These are phyloP conservation scores for Penicillium nucicola DNA, from an alignment of 495 filamentous ascomycete species.

Conservation along the genomic window DNA sequence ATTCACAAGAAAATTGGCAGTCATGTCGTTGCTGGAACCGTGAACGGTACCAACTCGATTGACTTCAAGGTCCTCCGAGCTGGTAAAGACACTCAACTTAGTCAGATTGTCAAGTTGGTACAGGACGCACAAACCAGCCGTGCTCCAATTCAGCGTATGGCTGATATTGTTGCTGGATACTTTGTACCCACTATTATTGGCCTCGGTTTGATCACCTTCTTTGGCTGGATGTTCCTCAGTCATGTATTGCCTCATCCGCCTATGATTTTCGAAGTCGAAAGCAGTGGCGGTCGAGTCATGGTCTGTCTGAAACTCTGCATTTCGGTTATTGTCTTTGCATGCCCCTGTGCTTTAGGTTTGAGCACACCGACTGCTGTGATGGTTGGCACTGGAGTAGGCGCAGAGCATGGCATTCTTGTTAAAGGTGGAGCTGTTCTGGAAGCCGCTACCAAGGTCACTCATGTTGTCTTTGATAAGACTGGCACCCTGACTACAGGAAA, in stretches of 20 bases:
- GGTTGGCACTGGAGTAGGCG: conserved; percentile 95
- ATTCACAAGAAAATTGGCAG: conserved; percentile 82
- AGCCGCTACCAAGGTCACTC: conserved; percentile 84
- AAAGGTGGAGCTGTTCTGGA: conserved; percentile 95
- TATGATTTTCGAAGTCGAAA: conserved; percentile 78
- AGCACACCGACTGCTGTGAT: conserved; percentile 96
- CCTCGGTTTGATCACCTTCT: conserved; percentile 81
- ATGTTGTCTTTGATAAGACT: conserved; percentile 99
- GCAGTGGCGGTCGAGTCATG: conserved; percentile 86
- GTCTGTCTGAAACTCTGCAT: conserved; percentile 98
- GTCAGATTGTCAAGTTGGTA: conserved; percentile 95
- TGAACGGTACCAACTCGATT: conserved; percentile 86
- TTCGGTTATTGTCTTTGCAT: conserved; percentile 97
- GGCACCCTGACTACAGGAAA: conserved; percentile 92
- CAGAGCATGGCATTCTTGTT: conserved; percentile 94
- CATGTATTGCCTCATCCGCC: conserved; percentile 80
- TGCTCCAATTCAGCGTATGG: conserved; percentile 92
- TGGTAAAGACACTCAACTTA: conserved; percentile 92
- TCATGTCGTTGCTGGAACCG: conserved; percentile 87
- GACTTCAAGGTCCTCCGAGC: conserved; percentile 93
- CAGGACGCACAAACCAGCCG: conserved; percentile 94
- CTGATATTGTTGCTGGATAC: conserved; percentile 86
- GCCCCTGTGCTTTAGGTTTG: conserved; percentile 91
- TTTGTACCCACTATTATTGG: conserved; percentile 89
- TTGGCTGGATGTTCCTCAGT: conserved; percentile 92